Base-by-base conservation (phyloP, 345 rosid genomes). In the Populus tremula region DNA sequence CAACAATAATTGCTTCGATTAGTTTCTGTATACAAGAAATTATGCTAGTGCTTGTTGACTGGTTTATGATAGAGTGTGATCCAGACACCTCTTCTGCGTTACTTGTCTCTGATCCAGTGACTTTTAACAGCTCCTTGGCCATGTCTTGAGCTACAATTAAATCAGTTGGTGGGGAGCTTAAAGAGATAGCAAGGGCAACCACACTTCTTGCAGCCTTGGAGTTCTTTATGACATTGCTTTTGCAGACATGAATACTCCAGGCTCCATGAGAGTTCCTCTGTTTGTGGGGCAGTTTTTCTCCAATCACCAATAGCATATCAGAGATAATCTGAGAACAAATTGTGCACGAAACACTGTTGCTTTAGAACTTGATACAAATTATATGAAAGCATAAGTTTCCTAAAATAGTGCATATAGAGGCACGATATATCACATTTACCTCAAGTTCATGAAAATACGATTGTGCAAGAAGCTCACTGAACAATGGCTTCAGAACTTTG, bases 201-300 rank as follows among this genome's bases (percentile, higher is more conserved):
- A 93, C 38, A 76, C 85, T 86, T 84, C 85, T 89, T 2, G 87
- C 94, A 25, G 87, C 87, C 76, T 76, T 83, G 61, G 87, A 68
- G 79, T 85, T 87, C 47, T 78, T 86, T 56, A 85, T 80, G 79
- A 69, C 73, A 76, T 69, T 82, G 81, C 78, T 86, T 91, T 79
- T 87, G 88, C 94, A 91, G 71, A 89, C 65, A 70, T 78, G 73
- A 79, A 81, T 71, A 69, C 87, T 89, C 96, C 93, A 93, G 64
- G 86, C 84, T 78, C 91, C 94, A 76, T 81, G 92, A 79, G 74
- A 76, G 80, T 87, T 84, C 79, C 88, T 89, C 87, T 83, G 85
- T 71, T 87, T 80, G 71, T 83, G 71, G 21, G 93, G 97, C 73
- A 91, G 77, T 77, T 78, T 77, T 45, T 83, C 85, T 56, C 89